Conservation (phyloP, 257 asterid species). For the Forsythia viridissima region DNA sequence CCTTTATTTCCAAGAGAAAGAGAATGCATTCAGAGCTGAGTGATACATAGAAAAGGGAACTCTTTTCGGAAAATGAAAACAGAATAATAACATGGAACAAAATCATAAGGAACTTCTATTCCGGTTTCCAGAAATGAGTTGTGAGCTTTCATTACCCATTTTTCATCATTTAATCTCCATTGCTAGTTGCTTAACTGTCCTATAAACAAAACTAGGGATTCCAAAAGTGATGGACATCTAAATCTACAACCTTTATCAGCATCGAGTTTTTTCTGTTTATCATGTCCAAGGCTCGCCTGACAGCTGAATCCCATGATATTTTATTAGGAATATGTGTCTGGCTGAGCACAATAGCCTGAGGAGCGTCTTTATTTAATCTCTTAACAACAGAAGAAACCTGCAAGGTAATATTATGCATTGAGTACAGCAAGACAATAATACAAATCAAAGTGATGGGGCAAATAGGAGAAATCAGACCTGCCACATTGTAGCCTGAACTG, state of each 20-base stretch:
- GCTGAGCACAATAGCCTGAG: constrained; percentile 45
- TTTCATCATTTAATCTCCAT: neutral
- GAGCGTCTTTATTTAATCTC: constrained; percentile 33
- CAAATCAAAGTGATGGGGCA: neutral
- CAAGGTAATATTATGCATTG: constrained; percentile 18
- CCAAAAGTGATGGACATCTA: neutral
- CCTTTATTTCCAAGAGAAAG: constrained; percentile 45
- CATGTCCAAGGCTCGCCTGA: constrained; percentile 68
- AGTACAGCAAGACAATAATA: neutral
- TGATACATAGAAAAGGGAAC: neutral
- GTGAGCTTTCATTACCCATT: neutral
- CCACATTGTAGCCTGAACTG: constrained; percentile 68
- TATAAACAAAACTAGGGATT: neutral
- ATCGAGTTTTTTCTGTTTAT: constrained; percentile 54
- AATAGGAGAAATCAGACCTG: constrained; percentile 44
- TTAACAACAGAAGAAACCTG: constrained; percentile 66
- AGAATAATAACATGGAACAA: too few species aligned
- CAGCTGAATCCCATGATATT: constrained; percentile 75
- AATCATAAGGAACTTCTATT: neutral
- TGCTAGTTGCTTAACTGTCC: neutral
- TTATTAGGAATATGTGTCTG: constrained; percentile 70
- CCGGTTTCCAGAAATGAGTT: neutral
- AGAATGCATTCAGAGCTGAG: constrained; percentile 1
- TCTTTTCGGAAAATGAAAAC: neutral
- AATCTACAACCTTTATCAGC: constrained; percentile 63